Evolutionary conservation across 345 rosid genomes (phyloP), one percentile per base, ranked within the genome.

Genomic region (Mercurialis annua): DNA sequence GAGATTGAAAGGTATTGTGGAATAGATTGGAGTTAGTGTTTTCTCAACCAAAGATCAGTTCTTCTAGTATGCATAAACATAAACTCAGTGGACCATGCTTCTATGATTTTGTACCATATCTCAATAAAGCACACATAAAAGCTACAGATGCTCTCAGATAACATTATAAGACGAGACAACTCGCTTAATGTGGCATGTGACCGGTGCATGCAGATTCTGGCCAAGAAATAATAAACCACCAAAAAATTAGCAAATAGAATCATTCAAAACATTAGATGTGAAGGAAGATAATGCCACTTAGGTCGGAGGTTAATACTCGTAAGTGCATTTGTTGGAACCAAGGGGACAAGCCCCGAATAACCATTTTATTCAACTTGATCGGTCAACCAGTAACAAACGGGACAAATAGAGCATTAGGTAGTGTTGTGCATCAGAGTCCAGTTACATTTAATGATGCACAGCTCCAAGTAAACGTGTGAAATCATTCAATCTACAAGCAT

Each of bases 51-150:
- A 34, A 34, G 40, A 3, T 3, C 9, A 34, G 9, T 34, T 34
- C 40, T 3, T 34, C 40, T 3, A 34, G 9, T 34, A 3, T 9
- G 4, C 9, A 48, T 48, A 18, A 24, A 65, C 0, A 17, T 38
- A 34, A 51, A 65, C 27, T 65, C 24, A 64, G 31, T 34, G 15
- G n/a, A n/a, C n/a, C n/a, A n/a, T n/a, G n/a, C n/a, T n/a, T n/a
- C n/a, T n/a, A n/a, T n/a, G n/a, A n/a, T n/a, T n/a, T n/a, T n/a
- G n/a, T n/a, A n/a, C n/a, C n/a, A n/a, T n/a, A n/a, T n/a, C n/a
- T 29, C 17, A 31, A 27, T 30, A 44, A 23, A 47, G 58, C 29
- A 14, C 46, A 36, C 31, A 6, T 53, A 50, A 50, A 33, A 20
- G 33, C 31, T 33, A 31, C n/a, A 62, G 6, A 64, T 23, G 5